Evolutionary conservation across 2,329 filamentous ascomycete species (phyloP).

Genomic region (Neocatenulostroma microsporum): DNA sequence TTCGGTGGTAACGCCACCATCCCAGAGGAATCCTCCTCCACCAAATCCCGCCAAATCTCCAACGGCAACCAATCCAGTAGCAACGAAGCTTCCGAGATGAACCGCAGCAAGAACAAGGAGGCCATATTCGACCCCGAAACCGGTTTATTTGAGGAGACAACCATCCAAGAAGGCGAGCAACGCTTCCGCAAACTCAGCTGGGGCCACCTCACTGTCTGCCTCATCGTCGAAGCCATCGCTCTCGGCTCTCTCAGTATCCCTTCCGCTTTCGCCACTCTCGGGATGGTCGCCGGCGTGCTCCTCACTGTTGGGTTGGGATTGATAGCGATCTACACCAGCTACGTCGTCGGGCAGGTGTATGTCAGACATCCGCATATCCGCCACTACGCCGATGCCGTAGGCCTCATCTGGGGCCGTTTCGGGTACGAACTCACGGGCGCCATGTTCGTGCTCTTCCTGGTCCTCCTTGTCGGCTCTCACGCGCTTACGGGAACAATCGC

Average conservation of each 20-base stretch:
- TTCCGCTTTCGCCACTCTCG: slow-evolving; percentile 47
- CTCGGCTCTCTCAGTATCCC: slow-evolving; percentile 53
- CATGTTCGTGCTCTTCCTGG: slow-evolving; percentile 37
- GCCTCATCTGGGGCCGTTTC: slow-evolving; percentile 35
- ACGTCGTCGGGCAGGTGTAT: slow-evolving; percentile 56
- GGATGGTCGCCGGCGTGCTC: slow-evolving; percentile 50
- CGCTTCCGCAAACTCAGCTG: slow-evolving; percentile 41
- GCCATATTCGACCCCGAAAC: too few species aligned
- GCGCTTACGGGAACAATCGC: slow-evolving; percentile 41
- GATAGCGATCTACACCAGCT: slow-evolving; percentile 55
- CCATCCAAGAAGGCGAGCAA: slow-evolving; percentile 23
- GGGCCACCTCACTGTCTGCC: slow-evolving; percentile 29
- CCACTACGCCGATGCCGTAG: slow-evolving; percentile 40
- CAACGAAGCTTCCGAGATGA: too few species aligned
- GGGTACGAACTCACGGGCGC: slow-evolving; percentile 37
- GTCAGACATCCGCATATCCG: slow-evolving; percentile 38
- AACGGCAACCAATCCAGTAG: too few species aligned
- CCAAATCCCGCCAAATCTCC: too few species aligned
- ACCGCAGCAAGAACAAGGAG: too few species aligned
- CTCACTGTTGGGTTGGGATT: slow-evolving; percentile 48
- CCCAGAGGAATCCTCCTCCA: too few species aligned
- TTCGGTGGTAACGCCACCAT: too few species aligned
- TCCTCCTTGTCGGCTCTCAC: slow-evolving; percentile 39
- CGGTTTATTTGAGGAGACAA: too few species aligned
- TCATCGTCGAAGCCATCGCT: slow-evolving; percentile 53